Conservation (phyloP, 805 yeast genomes). For the Metschnikowia peoriensis region DNA sequence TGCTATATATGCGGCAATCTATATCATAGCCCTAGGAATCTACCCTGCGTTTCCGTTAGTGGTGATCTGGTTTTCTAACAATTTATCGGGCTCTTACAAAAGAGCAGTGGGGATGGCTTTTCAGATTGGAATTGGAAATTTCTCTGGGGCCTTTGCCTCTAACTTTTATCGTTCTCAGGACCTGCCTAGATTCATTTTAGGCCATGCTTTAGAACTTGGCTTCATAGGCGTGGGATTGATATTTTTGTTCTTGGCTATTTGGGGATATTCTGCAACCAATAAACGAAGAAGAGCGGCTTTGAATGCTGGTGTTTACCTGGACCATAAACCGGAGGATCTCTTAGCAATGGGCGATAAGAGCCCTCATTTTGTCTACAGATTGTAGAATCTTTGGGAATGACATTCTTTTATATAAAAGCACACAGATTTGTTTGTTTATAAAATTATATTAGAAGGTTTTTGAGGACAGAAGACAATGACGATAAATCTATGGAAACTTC, state of each 20-base stretch:
- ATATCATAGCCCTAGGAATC: slow-evolving; percentile 29
- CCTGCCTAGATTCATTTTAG: slow-evolving; percentile 26
- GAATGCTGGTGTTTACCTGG: slow-evolving; percentile 28
- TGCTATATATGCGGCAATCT: slow-evolving; percentile 31
- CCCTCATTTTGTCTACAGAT: slow-evolving; percentile 36
- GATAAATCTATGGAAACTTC: too few relatives aligned
- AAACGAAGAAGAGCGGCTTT: slow-evolving; percentile 9
- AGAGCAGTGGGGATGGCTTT: slow-evolving; percentile 40
- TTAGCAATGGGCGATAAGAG: slow-evolving; percentile 43
- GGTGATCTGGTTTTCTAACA: slow-evolving; percentile 37
- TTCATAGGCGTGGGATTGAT: slow-evolving; percentile 29
- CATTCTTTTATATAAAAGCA: too few relatives aligned
- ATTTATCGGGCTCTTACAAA: slow-evolving; percentile 34
- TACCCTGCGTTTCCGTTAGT: slow-evolving; percentile 30
- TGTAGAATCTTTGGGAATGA: slow-evolving; percentile 4
- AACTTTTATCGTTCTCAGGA: slow-evolving; percentile 31
- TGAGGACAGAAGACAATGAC: too few relatives aligned
- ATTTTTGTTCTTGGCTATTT: neutral
- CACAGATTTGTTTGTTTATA: too few relatives aligned
- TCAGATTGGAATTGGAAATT: slow-evolving; percentile 40
- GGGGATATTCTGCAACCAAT: slow-evolving; percentile 1
- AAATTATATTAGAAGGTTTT: too few relatives aligned
- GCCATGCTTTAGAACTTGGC: slow-evolving; percentile 32
- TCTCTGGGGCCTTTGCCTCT: slow-evolving; percentile 36
- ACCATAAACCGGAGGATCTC: slow-evolving; percentile 25